Conservation (phyloP, 2,329 filamentous ascomycete species). For the Delphinella strobiligena region DNA sequence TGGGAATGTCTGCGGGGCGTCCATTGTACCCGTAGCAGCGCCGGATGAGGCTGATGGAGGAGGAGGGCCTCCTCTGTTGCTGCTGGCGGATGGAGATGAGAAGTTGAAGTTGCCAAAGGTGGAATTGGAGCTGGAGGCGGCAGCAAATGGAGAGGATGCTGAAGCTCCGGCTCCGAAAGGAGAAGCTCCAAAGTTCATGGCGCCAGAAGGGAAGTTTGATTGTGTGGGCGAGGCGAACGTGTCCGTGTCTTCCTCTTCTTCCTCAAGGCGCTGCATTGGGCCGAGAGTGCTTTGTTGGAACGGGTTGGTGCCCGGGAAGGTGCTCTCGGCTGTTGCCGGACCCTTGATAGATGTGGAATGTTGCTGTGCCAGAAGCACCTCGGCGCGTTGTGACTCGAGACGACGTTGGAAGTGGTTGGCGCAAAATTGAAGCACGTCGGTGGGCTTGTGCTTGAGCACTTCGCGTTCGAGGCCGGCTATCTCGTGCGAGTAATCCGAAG, state of each 20-base stretch:
- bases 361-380: conserved; percentile 40
- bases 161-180: too few relatives aligned
- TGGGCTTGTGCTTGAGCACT: conserved; percentile 44
- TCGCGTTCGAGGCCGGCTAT: conserved; percentile 52
- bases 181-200: conserved; percentile 27
- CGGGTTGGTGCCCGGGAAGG: conserved; percentile 69
- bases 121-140: conserved; percentile 25
- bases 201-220: conserved; percentile 30
- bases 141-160: conserved; percentile 45
- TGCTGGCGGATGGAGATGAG: conserved; percentile 17
- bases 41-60: conserved; percentile 30
- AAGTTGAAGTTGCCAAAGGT: conserved; percentile 25
- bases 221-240: conserved; percentile 61
- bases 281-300: conserved; percentile 40
- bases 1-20: conserved; percentile 58
- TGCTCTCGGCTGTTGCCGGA: conserved; percentile 59
- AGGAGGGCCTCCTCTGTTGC: conserved; percentile 19
- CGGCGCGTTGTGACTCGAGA: conserved; percentile 52
- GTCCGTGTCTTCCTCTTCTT: conserved; percentile 72
- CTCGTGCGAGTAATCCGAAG: conserved; percentile 47
- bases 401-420: conserved; percentile 55
- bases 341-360: conserved; percentile 31
- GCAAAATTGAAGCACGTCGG: conserved; percentile 59
- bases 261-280: conserved; percentile 49
- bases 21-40: conserved; percentile 25